Evolutionary conservation across 208 protist species (phyloP), one percentile per base, ranked within the genome.

Genomic region (Leishmania turanica): DNA sequence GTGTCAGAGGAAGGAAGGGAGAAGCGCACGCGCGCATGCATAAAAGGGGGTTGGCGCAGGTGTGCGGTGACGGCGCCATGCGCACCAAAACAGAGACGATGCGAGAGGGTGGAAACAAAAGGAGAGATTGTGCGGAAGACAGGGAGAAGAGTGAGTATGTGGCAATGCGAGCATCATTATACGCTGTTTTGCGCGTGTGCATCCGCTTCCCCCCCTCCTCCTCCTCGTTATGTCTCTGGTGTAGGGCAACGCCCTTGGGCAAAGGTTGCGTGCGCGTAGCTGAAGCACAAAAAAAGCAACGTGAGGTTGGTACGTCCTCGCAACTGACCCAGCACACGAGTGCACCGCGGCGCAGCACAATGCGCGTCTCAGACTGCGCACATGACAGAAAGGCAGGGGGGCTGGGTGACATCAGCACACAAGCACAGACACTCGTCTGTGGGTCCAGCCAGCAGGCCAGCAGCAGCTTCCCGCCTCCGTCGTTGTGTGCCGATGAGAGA

Each of bases 51-150:
- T 24, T 40, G 62, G 42, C 42, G 40, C 17, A 31, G 7, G 81
- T 71, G 15, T 47, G 37, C 37, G 66, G 34, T 71, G 40, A 9
- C 24, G 66, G 66, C 8, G 66, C 24, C 24, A 49, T n/a, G 40
- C 40, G 7, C 66, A 71, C 31, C 66, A 71, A 54, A 27, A 51
- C 45, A 75, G 56, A 21, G 49, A 42, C 47, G 51, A 72, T 53
- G 19, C 4, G 78, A 66, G 21, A 37, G 77, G 19, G 74, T 21
- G 47, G 8, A 3, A 51, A 84, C 27, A 74, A 66, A 81, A 19
- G 51, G 60, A 83, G 15, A 64, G 40, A 15, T 5, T 42, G 34
- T 0, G 66, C 27, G 40, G 66, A 24, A 71, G 40, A 71, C 5
- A 47, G 21, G 66, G 40, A 24, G 21, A 71, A 71, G 66, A 17